Conservation (phyloP, 192 early-diverging fungal genomes). For the Glomus cerebriforme region DNA sequence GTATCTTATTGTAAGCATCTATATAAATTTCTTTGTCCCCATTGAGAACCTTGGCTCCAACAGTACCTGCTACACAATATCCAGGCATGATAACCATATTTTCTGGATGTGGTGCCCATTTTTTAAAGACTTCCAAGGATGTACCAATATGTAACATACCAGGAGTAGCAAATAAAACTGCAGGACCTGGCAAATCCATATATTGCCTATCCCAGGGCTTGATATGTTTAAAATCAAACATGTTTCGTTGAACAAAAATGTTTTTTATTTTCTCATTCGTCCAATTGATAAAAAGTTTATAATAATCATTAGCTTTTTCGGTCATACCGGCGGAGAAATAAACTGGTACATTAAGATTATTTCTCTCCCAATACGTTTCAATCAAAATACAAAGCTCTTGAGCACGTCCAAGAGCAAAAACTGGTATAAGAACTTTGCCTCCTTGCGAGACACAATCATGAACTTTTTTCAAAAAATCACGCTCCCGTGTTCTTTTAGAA, state of each 20-base stretch:
- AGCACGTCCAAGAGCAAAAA: slow-evolving; percentile 97
- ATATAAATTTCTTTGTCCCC: slow-evolving; percentile 86
- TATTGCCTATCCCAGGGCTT: slow-evolving; percentile 75
- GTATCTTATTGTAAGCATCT: slow-evolving; percentile 71
- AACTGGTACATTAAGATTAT: slow-evolving; percentile 85
- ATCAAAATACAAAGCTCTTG: slow-evolving; percentile 97
- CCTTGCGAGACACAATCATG: slow-evolving; percentile 74
- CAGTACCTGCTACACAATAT: slow-evolving; percentile 95
- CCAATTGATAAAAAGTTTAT: slow-evolving; percentile 97
- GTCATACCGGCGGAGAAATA: slow-evolving; percentile 97
- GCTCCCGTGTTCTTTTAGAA: slow-evolving; percentile 89
- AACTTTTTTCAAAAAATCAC: slow-evolving; percentile 90
- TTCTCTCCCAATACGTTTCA: slow-evolving; percentile 94
- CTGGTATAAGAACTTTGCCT: slow-evolving; percentile 93
- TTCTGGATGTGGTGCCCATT: slow-evolving; percentile 88
- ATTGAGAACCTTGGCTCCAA: slow-evolving; percentile 90
- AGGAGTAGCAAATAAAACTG: slow-evolving; percentile 96
- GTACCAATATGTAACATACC: slow-evolving; percentile 99
- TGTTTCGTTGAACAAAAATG: slow-evolving; percentile 90
- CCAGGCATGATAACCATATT: slow-evolving; percentile 99
- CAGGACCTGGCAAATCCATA: slow-evolving; percentile 79
- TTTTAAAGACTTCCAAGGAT: slow-evolving; percentile 91
- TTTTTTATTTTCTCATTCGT: slow-evolving; percentile 97
- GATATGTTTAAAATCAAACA: slow-evolving; percentile 97
- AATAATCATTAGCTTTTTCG: slow-evolving; percentile 91